Base-by-base conservation (phyloP, 805 yeast species). In the Candida germanica region DNA sequence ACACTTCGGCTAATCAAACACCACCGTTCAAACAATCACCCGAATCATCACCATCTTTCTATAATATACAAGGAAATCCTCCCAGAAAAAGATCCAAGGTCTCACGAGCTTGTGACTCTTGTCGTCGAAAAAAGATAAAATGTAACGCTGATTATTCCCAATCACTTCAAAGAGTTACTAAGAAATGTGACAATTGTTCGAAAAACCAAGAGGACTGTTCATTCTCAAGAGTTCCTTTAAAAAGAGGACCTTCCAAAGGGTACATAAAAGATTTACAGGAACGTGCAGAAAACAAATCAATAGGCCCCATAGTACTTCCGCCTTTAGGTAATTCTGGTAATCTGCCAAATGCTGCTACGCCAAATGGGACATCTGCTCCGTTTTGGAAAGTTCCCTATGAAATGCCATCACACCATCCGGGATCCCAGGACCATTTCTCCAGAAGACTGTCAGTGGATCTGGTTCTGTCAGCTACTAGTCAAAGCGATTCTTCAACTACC, bases 211-310 rank as follows among this genome's bases (percentile, higher is more conserved):
- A 81, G 31, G 53, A 50, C 2, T 84, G 94, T 54, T 67, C 82
- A 2, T 84, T 83, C 53, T 79, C 80, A 15, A 64, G 91, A 33
- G 70, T 80, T 2, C 94, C 89, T 0, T 54, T 84, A 53, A 84
- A 84, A 48, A 61, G 94, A 47, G 94, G 94, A 0, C 94, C 94
- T 0, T 71, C 83, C 1, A 84, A 83, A 50, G 91, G 91, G 1
- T 80, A 76, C 45, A 64, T 69, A n/a, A 59, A 71, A 33, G 74
- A 66, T 36, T 48, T 58, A 29, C 69, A 61, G 36, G 69, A 65
- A 21, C 58, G 59, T 43, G 42, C 58, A 22, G 69, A 61, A n/a
- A 36, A 20, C 36, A 25, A 28, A 31, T 19, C 35, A 14, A 19
- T 27, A 35, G 29, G 23, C 21, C 47, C 26, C 11, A 61, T 61